Evolutionary conservation across 192 early-diverging fungal genomes (phyloP).

Genomic region (Kickxella alabastrina): DNA sequence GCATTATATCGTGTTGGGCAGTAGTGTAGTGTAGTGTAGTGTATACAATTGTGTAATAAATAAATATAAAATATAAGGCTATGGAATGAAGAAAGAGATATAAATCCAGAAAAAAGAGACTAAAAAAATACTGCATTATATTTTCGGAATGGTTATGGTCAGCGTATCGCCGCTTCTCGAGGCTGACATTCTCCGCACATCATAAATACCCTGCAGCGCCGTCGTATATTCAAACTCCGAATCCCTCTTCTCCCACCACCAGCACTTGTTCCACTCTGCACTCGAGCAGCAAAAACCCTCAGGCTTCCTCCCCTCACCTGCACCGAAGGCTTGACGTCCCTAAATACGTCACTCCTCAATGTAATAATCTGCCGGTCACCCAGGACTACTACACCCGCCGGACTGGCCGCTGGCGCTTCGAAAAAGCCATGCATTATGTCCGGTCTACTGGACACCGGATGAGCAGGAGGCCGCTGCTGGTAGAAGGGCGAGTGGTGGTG

Average conservation of each 20-base stretch:
- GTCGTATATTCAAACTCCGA: conserved; percentile 29
- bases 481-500: not conserved
- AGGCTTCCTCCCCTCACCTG: conserved; percentile 20
- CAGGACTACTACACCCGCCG: conserved; percentile 12
- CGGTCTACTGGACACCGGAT: too few species aligned
- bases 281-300: conserved; percentile 13
- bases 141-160: conserved; percentile 18
- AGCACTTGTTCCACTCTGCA: not conserved
- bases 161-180: conserved; percentile 19
- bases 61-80: not conserved
- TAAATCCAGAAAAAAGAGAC: too few species aligned
- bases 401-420: conserved; percentile 1
- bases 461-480: not conserved
- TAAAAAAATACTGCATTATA: not conserved
- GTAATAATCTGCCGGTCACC: conserved; percentile 15
- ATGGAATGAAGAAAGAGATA: conserved; percentile 2
- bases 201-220: conserved; percentile 13
- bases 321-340: conserved; percentile 15
- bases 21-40: too few species aligned
- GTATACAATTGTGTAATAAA: too few species aligned
- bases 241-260: not conserved
- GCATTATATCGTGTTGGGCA: too few species aligned
- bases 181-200: conserved; percentile 15
- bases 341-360: conserved; percentile 20
- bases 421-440: conserved; percentile 4